Conservation (phyloP, 768 basidiomycete species). For the Psilocybe cyanescens region DNA sequence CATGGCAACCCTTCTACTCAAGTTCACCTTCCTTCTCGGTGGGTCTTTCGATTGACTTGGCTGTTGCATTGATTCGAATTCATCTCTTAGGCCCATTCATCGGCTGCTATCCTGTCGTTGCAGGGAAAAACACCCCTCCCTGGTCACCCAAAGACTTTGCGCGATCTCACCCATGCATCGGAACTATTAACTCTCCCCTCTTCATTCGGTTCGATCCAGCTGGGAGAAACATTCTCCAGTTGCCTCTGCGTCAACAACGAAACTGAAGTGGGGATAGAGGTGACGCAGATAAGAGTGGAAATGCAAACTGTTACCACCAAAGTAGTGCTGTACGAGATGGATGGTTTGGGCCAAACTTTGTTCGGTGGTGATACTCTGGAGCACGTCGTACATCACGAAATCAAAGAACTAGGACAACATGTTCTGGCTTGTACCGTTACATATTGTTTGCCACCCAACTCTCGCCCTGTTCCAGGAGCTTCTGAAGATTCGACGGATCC, state of each 20-base stretch:
- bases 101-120: constrained; percentile 75
- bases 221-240: constrained; percentile 88
- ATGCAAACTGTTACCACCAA: constrained; percentile 84
- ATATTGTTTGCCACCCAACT: constrained; percentile 72
- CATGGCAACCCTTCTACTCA: constrained; percentile 90
- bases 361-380: constrained; percentile 64
- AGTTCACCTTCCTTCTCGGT: constrained; percentile 76
- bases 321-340: constrained; percentile 62
- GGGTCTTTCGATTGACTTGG: constrained; percentile 19
- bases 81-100: constrained; percentile 65
- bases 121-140: constrained; percentile 72
- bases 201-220: constrained; percentile 84
- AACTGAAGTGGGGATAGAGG: constrained; percentile 61
- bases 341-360: constrained; percentile 54
- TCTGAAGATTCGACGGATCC: constrained; percentile 57
- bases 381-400: constrained; percentile 78
- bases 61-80: neutral
- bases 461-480: constrained; percentile 51
- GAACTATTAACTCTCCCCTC: constrained; percentile 82
- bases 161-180: constrained; percentile 79
- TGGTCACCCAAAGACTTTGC: constrained; percentile 81
- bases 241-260: constrained; percentile 86
- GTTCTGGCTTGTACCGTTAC: constrained; percentile 84
- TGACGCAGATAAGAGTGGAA: constrained; percentile 72
- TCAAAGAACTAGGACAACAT: constrained; percentile 93